A percentile compares a stretch with the other conserved stretches of the same genome.
phyloP scores from a whole-genome alignment of 2,329 filamentous ascomycete genomes.

The Dichotomopilus funicola region DNA sequence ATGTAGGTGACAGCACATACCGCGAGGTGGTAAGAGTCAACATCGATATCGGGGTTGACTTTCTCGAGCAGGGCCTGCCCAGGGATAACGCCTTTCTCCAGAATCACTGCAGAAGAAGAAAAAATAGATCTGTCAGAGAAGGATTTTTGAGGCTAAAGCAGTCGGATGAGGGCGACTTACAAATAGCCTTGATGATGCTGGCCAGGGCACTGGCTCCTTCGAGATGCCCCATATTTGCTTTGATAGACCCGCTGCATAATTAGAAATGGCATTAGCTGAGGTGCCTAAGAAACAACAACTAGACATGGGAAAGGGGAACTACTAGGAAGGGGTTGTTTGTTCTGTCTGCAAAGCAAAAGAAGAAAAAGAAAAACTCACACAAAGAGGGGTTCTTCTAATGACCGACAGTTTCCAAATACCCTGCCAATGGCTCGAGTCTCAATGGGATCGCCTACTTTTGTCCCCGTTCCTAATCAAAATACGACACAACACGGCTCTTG shows the following conservation, averaged over 20 bases:
- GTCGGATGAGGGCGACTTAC: constrained; percentile 17
- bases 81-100: not conserved
- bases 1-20: not conserved
- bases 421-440: not conserved
- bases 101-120: not conserved
- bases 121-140: not conserved
- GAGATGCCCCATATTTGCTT: constrained; percentile 22
- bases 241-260: constrained; percentile 10
- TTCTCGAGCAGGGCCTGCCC: constrained; percentile 5
- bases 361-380: not conserved
- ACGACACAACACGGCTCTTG: not conserved
- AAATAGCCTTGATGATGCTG: constrained; percentile 19
- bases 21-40: not conserved
- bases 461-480: not conserved
- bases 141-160: constrained; percentile 7
- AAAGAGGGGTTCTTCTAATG: not conserved
- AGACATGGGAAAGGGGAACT: not conserved
- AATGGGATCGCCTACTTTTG: not conserved
- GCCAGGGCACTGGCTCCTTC: constrained; percentile 19
- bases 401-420: not conserved
- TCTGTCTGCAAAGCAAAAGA: no score
- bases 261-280: not conserved
- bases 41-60: constrained; percentile 14
- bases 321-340: no score
- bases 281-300: not conserved